Evolutionary conservation across 805 yeast genomes (phyloP), one percentile per base, ranked within the genome.

Genomic region (Cyberlindnera samutprakarnensis): DNA sequence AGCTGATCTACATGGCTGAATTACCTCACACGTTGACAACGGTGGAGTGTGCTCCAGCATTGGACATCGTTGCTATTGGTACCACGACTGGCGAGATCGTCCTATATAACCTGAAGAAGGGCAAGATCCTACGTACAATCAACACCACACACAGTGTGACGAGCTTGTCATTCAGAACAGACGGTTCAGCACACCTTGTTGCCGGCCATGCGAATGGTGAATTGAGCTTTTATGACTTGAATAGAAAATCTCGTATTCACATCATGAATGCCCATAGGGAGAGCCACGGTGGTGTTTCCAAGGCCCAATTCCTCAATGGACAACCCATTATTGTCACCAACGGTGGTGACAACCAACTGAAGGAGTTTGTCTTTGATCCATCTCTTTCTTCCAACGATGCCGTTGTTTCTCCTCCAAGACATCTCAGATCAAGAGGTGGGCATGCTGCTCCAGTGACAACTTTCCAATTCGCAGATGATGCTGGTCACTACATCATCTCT

Each of bases 401-500:
- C 2, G 75, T 85, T 20, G 78, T 83, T 5, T 74, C 87, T 10
- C 95, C 96, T 1, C 97, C 98, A 26, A 78, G 98, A 51, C 75
- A 78, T 38, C 65, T 94, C 47, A 75, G 98, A 54, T 82, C 94
- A 1, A 73, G 98, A 53, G 97, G 96, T 47, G 99, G 99, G n/a
- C 98, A 92, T 55, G 75, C 95, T 4, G 80, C 83, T 19, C 95
- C 98, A 4, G 94, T 97, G 3, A 67, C 80, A 0, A 53, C 73
- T 5, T 74, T 92, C 25, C 62, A 64, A 16, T 92, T 92, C 57
- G 84, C 94, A 5, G 81, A 82, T 45, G 76, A 75, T 30, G 75
- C 75, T 28, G 76, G 95, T 3, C 98, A 94, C 57, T 84, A 76
- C 56, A 51, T 94, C 9, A 67, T 84, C 33, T 84, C 95, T 32